Evolutionary conservation across 176 grass and related monocot species (phyloP), one percentile per base, ranked within the genome.

Genomic region (Miscanthus lutarioriparius): DNA sequence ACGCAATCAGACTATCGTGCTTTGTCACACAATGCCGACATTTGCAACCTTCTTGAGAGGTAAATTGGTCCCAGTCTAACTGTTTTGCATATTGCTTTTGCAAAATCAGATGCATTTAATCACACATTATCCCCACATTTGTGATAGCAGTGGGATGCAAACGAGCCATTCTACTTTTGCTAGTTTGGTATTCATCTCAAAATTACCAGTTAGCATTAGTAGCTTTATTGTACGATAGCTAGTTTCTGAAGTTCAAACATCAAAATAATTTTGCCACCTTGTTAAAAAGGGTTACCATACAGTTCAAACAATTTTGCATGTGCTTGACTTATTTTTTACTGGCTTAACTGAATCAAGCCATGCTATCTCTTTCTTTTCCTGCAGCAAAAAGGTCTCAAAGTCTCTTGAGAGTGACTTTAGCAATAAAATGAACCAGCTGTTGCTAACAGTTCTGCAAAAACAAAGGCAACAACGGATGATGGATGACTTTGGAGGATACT

Each of bases 331-430:
- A 16, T 63, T 53, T 58, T 88, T 62, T 65, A 45, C 27, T 11
- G 32, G 38, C 39, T 78, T 28, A 36, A 38, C 58, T 36, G 22
- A 66, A 74, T 48, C 20, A 33, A 37, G 8, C 35, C 45, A 51
- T 81, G n/a, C 25, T 48, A 28, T 72, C 33, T 84, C 4, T 72
- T 85, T 82, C 4, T 79, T 83, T 82, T 23, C 3, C 14, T 95
- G 80, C 91, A 98, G 96, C 79, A 91, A 89, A 88, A 95, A 75
- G 65, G 96, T 98, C 40, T 93, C 96, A 80, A 94, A 92, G 69
- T 95, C 93, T 67, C 93, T 98, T 25, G 85, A 89, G 28, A 91
- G 96, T 87, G 96, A 98, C 82, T 98, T 98, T 28, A 89, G 96
- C 72, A 86, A 70, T 54, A 98, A 89, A 86, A 94, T 98, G 93